These are phyloP conservation scores for Sambucus nigra DNA, from an alignment of 129 eudicot species.

Conservation along the genomic window DNA sequence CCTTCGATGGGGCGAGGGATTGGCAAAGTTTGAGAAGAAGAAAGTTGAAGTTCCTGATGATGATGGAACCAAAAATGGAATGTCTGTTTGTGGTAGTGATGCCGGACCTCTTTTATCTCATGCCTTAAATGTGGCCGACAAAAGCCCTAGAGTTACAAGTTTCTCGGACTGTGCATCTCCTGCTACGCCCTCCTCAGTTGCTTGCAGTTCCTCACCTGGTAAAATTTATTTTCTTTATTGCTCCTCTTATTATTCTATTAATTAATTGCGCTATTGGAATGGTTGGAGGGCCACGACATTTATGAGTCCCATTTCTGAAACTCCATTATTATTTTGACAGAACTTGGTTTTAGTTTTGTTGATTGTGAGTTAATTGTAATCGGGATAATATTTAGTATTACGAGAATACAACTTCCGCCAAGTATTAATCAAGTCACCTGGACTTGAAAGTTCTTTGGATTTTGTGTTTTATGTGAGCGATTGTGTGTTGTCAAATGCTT, in stretches of 20 bases:
- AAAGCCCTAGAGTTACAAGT: constrained; percentile 49
- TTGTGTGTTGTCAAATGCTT: too few species aligned
- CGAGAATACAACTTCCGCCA: too few species aligned
- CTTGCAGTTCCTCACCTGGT: constrained; percentile 90
- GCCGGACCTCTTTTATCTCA: constrained; percentile 35
- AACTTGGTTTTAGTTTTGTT: too few species aligned
- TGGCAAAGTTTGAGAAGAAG: constrained; percentile 94
- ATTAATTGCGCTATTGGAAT: background rate
- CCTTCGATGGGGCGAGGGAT: constrained; percentile 98
- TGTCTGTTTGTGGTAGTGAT: constrained; percentile 18
- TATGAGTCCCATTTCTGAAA: too few species aligned
- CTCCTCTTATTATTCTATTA: background rate
- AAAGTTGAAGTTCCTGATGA: constrained; percentile 72
- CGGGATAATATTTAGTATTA: too few species aligned
- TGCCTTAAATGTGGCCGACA: constrained; percentile 22
- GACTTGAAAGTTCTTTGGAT: too few species aligned
- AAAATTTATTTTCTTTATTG: background rate
- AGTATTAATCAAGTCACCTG: too few species aligned
- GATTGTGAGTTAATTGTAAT: too few species aligned
- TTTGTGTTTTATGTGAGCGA: too few species aligned
- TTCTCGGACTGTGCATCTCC: constrained; percentile 71
- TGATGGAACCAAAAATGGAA: constrained; percentile 21
- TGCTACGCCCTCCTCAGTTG: constrained; percentile 82
- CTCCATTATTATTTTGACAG: too few species aligned
- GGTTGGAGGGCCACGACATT: too few species aligned